These are phyloP conservation scores for Solanum appendiculatum DNA, from an alignment of 257 asterid species.

Conservation along the genomic window DNA sequence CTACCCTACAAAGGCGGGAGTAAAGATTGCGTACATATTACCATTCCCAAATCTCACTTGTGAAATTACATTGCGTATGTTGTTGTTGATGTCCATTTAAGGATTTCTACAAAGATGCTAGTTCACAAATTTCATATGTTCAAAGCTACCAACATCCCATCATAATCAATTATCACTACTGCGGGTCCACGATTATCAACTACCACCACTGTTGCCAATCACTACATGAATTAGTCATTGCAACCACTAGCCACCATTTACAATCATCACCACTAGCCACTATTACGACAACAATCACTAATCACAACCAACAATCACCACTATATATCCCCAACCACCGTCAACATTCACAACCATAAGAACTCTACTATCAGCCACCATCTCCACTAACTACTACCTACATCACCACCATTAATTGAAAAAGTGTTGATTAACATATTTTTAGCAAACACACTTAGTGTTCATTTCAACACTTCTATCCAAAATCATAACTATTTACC, in stretches of 20 bases:
- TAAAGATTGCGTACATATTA: not conserved
- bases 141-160: not conserved
- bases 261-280: not conserved
- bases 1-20: not conserved
- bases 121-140: not conserved
- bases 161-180: not conserved
- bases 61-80: not conserved
- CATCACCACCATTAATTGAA: not conserved
- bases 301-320: not conserved
- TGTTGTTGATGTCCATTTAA: not conserved
- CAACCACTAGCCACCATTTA: not conserved
- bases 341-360: not conserved
- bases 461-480: not conserved
- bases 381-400: not conserved
- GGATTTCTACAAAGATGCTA: not conserved
- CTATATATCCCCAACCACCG: not conserved
- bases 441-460: not conserved
- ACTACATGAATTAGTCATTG: not conserved
- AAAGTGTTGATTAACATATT: not conserved
- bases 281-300: not conserved
- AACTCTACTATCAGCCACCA: not conserved
- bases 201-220: not conserved
- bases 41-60: not conserved
- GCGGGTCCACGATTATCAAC: not conserved
- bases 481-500: not conserved